Evolutionary conservation across 176 grass and related monocot genomes (phyloP).

Genomic region (Cocos nucifera): DNA sequence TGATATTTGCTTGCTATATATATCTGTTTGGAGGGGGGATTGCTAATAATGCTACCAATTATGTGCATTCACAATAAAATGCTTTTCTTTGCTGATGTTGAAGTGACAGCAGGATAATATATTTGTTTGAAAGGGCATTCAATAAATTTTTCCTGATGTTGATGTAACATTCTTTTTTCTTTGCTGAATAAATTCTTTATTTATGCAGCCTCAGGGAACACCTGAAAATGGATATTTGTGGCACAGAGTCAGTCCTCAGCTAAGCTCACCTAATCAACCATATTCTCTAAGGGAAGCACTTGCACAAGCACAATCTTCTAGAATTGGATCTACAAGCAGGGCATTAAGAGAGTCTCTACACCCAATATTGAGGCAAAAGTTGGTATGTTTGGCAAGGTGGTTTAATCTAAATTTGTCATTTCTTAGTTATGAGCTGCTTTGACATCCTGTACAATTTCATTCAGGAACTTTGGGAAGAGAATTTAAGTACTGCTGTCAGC

Average conservation of each 20-base stretch:
- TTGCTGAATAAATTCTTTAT: constrained; percentile 18
- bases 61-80: too few relatives aligned
- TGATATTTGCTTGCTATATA: too few relatives aligned
- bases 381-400: constrained; percentile 44
- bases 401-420: constrained; percentile 9
- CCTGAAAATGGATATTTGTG: constrained; percentile 97
- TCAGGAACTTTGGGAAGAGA: constrained; percentile 99
- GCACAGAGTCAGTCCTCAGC: constrained; percentile 87
- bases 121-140: too few relatives aligned
- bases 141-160: background rate
- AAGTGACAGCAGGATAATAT: too few relatives aligned
- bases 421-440: constrained; percentile 6
- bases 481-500: constrained; percentile 85
- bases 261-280: constrained; percentile 93
- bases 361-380: constrained; percentile 83
- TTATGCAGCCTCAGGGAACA: constrained; percentile 73
- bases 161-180: constrained; percentile 11
- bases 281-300: constrained; percentile 98
- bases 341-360: constrained; percentile 91
- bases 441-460: constrained; percentile 5
- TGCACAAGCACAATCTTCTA: constrained; percentile 95
- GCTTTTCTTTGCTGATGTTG: too few relatives aligned
- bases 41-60: too few relatives aligned
- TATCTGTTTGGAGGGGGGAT: too few relatives aligned
- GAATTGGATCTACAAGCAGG: constrained; percentile 74